Base-by-base conservation (phyloP, 768 basidiomycete species). In the Mycena floridula region DNA sequence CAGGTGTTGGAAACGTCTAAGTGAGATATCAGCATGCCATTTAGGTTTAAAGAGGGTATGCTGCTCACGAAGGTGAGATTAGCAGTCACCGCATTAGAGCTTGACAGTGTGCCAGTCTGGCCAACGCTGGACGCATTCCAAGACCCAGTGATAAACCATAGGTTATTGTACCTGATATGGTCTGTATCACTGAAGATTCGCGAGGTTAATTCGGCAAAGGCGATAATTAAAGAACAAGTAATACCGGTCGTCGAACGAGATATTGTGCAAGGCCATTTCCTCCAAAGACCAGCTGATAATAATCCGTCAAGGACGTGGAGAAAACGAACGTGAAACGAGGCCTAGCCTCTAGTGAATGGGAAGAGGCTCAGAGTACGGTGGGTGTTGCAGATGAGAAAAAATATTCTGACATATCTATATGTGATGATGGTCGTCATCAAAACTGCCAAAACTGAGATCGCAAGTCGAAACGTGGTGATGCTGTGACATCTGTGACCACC, bases 71-170 rank as follows among this genome's bases (percentile, higher is more conserved):
- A 63, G 6, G 59, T 61, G 0, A 63, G 55, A 49, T 53, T 63
- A 3, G 57, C 60, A 30, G 53, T 54, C 4, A 43, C n/a, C 26
- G 57, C 51, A 11, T 50, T 48, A 5, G 60, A 57, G 8, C 56
- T 53, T 3, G 55, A 48, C 11, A 65, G 46, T 0, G 62, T 63
- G 5, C 63, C 63, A 2, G 52, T 58, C 26, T 56, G 13, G 5
- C 58, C 60, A 21, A 54, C 50, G n/a, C 49, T 57, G 3, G 50
- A 55, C 5, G 63, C 60, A 42, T 60, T 61, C 49, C 49, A 64
- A 5, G 54, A 52, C 1, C 61, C 63, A 5, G 27, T 25, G 16
- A 36, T 27, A 35, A 54, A 58, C 61, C 59, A 60, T 36, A 30
- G 39, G 3, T 51, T 46, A n/a, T 47, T 47, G 35, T 64, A 62